A percentile compares a stretch with the other conserved stretches of the same genome.
phyloP scores from a whole-genome alignment of 768 basidiomycete species.

The Mycena polygramma region DNA sequence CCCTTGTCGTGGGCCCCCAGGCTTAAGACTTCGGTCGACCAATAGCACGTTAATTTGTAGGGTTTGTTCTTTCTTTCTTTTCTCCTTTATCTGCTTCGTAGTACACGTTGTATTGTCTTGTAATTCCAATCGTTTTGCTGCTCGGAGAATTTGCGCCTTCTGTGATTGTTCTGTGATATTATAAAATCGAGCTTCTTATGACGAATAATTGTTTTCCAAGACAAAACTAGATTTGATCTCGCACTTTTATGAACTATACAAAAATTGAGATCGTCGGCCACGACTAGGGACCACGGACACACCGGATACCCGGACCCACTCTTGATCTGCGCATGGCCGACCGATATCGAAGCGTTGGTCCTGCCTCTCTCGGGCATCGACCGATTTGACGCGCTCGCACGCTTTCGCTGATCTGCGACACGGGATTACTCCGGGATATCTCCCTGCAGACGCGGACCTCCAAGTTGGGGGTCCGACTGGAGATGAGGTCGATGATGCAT shows the following conservation, averaged over 20 bases:
- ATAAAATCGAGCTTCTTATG: no score
- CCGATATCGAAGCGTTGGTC: conserved; percentile 33
- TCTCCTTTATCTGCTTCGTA: neutral
- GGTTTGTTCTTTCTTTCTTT: conserved; percentile 1
- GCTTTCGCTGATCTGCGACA: conserved; percentile 58
- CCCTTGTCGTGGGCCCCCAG: conserved; percentile 14
- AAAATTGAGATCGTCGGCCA: no score
- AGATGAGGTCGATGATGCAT: no score
- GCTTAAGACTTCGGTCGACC: conserved; percentile 5
- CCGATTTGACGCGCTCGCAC: conserved; percentile 50
- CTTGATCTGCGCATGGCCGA: conserved; percentile 54
- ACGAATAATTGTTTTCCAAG: no score
- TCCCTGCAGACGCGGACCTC: conserved; percentile 63
- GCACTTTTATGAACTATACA: no score
- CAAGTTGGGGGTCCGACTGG: conserved; percentile 61
- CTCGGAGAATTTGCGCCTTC: no score
- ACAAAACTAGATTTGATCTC: no score
- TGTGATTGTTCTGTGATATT: no score
- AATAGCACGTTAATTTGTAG: conserved; percentile 15
- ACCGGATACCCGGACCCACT: conserved; percentile 47
- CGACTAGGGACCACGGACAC: neutral
- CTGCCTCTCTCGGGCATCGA: conserved; percentile 43
- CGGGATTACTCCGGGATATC: conserved; percentile 55
- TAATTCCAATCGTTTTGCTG: no score
- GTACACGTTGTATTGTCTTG: no score